These are phyloP conservation scores for Hyaloscypha finlandica DNA, from an alignment of 495 filamentous ascomycete species.

Conservation along the genomic window DNA sequence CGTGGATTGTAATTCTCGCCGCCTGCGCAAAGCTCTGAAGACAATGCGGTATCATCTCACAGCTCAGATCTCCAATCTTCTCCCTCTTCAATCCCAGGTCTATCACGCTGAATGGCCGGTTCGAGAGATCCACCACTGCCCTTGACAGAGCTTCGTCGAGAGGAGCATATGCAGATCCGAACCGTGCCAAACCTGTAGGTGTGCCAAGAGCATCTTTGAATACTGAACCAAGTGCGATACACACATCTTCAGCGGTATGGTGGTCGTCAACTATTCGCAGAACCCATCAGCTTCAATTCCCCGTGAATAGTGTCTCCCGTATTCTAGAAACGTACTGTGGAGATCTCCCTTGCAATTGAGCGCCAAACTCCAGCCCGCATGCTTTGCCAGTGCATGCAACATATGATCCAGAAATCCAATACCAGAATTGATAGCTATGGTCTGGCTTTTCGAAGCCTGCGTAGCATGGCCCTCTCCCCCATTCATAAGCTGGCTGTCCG, in stretches of 20 bases:
- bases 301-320: neutral
- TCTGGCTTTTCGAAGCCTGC: constrained; percentile 77
- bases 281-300: constrained; percentile 9
- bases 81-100: constrained; percentile 81
- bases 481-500: constrained; percentile 44
- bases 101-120: constrained; percentile 81
- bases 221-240: constrained; percentile 83
- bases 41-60: constrained; percentile 97
- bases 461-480: constrained; percentile 67
- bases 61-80: constrained; percentile 89
- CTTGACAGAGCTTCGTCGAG: constrained; percentile 94
- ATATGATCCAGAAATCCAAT: constrained; percentile 99
- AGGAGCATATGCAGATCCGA: constrained; percentile 86
- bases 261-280: constrained; percentile 83
- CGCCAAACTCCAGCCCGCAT: constrained; percentile 87
- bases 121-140: constrained; percentile 92
- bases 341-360: constrained; percentile 84
- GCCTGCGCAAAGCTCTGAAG: constrained; percentile 90
- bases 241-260: constrained; percentile 95
- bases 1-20: constrained; percentile 89
- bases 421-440: constrained; percentile 85
- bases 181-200: constrained; percentile 79
- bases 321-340: constrained; percentile 62
- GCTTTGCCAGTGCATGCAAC: constrained; percentile 95
- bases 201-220: constrained; percentile 77